Percentiles rank a stretch among this genome's conserved stretches.
These are phyloP conservation scores for Rhodosporidiobolus odoratus DNA, from an alignment of 768 basidiomycete species.

Conservation along the genomic window DNA sequence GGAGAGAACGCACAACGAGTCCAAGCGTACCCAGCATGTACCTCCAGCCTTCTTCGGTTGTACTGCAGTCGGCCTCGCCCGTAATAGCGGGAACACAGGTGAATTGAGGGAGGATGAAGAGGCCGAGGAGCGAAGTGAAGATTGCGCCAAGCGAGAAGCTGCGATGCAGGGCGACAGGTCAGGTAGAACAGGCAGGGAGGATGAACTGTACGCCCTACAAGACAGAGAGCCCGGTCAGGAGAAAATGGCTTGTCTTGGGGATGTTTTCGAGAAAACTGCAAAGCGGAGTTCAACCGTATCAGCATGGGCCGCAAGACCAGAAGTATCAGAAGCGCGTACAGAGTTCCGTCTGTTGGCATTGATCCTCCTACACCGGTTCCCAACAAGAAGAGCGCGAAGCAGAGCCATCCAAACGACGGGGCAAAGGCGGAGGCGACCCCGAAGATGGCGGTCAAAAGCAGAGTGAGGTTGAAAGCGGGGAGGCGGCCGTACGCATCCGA, in stretches of 20 bases:
- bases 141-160: conserved; percentile 85
- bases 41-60: conserved; percentile 82
- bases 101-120: conserved; percentile 67
- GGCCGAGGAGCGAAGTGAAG: conserved; percentile 70
- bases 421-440: conserved; percentile 73
- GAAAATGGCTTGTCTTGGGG: conserved; percentile 82
- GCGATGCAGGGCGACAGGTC: neutral
- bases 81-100: conserved; percentile 40
- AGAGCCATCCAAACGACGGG: conserved; percentile 63
- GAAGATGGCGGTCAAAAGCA: conserved; percentile 84
- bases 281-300: neutral
- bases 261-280: conserved; percentile 73
- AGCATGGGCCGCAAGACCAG: too few relatives aligned
- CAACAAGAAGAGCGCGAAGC: conserved; percentile 72
- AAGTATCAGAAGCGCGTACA: conserved; percentile 33
- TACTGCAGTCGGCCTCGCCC: conserved; percentile 55
- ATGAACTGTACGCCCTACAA: conserved; percentile 51
- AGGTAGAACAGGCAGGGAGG: too few relatives aligned
- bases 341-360: conserved; percentile 94
- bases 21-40: conserved; percentile 71
- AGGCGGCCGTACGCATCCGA: conserved; percentile 85
- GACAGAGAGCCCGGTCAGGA: conserved; percentile 84
- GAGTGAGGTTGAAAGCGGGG: conserved; percentile 83
- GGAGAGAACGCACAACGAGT: conserved; percentile 61
- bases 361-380: conserved; percentile 81